Evolutionary conservation across 2,329 filamentous ascomycete species (phyloP).

Genomic region (Aspergillus glaucus): DNA sequence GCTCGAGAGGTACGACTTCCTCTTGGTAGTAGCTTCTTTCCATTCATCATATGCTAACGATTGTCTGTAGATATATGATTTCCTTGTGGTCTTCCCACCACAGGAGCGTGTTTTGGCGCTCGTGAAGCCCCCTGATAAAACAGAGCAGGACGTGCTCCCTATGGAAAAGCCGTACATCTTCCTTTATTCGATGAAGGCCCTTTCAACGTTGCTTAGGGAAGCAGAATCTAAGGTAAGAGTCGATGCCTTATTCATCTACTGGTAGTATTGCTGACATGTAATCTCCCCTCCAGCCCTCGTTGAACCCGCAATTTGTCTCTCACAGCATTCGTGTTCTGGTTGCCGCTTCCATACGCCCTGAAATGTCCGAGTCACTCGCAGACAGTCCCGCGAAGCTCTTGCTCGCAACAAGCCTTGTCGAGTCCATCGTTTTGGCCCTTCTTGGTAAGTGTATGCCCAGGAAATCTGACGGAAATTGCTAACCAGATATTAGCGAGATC

Average conservation of each 20-base stretch:
- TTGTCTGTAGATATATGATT: slow-evolving; percentile 56
- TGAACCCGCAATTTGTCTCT: slow-evolving; percentile 25
- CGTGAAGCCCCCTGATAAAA: slow-evolving; percentile 50
- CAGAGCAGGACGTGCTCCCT: slow-evolving; percentile 60
- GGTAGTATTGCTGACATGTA: background rate
- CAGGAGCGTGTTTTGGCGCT: slow-evolving; percentile 56
- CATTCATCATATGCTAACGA: slow-evolving; percentile 3
- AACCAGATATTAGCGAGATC: slow-evolving; percentile 17
- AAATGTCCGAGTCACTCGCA: slow-evolving; percentile 44
- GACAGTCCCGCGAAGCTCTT: slow-evolving; percentile 43
- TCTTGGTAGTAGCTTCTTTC: background rate
- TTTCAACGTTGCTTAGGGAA: slow-evolving; percentile 56
- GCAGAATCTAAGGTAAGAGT: slow-evolving; percentile 31
- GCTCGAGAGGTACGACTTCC: slow-evolving; percentile 55
- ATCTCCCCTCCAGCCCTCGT: background rate
- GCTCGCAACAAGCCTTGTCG: slow-evolving; percentile 51
- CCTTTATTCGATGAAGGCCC: slow-evolving; percentile 64
- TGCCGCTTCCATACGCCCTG: slow-evolving; percentile 54
- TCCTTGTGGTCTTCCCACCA: slow-evolving; percentile 64
- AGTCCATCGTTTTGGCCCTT: slow-evolving; percentile 51
- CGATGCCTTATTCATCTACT: no score
- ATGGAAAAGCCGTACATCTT: slow-evolving; percentile 63
- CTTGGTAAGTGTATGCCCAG: slow-evolving; percentile 38
- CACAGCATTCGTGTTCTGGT: slow-evolving; percentile 51
- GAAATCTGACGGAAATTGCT: background rate